These are phyloP conservation scores for Claviceps cyperi DNA, from an alignment of 2,329 filamentous ascomycete species.

Conservation along the genomic window DNA sequence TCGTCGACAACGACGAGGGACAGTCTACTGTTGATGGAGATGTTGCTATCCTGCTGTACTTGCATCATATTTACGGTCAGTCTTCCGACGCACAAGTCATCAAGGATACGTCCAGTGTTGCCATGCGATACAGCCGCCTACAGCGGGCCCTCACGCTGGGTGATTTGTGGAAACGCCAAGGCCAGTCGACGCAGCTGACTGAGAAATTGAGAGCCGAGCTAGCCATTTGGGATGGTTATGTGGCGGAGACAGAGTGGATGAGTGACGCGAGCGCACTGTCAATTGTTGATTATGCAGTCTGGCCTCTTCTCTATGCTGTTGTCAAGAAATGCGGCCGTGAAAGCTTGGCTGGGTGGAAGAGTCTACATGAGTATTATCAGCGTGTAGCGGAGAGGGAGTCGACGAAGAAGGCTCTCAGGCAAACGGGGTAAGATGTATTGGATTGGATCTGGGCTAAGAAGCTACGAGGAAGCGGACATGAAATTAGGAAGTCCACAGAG, in stretches of 20 bases:
- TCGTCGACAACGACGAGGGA: slow-evolving; percentile 38
- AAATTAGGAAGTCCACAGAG: no score
- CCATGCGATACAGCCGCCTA: slow-evolving; percentile 25
- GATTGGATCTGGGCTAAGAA: no score
- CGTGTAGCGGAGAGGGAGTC: slow-evolving; percentile 11
- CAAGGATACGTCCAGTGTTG: slow-evolving; percentile 17
- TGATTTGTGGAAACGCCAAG: slow-evolving; percentile 9
- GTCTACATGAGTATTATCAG: slow-evolving; percentile 25
- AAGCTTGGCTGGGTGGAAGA: slow-evolving; percentile 15
- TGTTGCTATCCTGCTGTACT: slow-evolving; percentile 41
- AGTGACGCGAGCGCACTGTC: not conserved
- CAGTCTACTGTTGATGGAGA: slow-evolving; percentile 35
- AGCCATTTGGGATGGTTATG: slow-evolving; percentile 25
- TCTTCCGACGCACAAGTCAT: slow-evolving; percentile 11
- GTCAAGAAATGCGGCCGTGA: slow-evolving; percentile 19
- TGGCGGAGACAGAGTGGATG: slow-evolving; percentile 1
- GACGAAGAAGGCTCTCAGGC: slow-evolving; percentile 12
- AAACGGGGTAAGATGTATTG: not conserved
- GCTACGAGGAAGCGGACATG: no score
- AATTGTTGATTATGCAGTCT: slow-evolving; percentile 38
- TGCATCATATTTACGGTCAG: slow-evolving; percentile 37
- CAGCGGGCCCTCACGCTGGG: slow-evolving; percentile 24
- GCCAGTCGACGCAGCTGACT: not conserved
- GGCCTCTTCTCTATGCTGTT: slow-evolving; percentile 38
- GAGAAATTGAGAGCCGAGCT: slow-evolving; percentile 20